Evolutionary conservation across 2,329 filamentous ascomycete genomes (phyloP).

Genomic region (Epichloe festucae): DNA sequence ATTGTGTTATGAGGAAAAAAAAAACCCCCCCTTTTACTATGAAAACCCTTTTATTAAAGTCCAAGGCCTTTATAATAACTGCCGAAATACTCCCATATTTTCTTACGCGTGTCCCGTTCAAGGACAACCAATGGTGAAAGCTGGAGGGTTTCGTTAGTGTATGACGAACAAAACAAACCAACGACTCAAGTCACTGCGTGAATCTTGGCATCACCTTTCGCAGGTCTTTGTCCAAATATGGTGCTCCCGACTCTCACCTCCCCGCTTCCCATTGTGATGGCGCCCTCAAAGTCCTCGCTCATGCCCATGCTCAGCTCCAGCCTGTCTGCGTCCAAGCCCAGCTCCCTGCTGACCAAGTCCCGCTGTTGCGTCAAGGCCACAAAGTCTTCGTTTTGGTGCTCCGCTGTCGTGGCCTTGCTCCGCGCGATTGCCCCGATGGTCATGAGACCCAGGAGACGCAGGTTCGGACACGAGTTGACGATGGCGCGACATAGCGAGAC

Average conservation of each 20-base stretch:
- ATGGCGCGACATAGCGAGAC: constrained; percentile 58
- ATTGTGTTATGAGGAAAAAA: too few species aligned
- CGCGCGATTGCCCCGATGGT: constrained; percentile 92
- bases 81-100: too few species aligned
- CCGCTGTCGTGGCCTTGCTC: constrained; percentile 57
- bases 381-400: constrained; percentile 90
- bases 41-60: too few species aligned
- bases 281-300: constrained; percentile 91
- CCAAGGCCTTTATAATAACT: too few species aligned
- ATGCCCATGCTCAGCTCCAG: constrained; percentile 97
- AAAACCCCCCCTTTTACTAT: too few species aligned
- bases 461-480: constrained; percentile 53
- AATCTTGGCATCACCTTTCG: constrained; percentile 72
- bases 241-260: constrained; percentile 90
- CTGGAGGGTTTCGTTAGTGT: too few species aligned
- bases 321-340: constrained; percentile 29
- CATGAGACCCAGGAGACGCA: constrained; percentile 77
- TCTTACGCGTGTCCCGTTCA: too few species aligned
- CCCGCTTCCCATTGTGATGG: constrained; percentile 67
- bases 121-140: too few species aligned
- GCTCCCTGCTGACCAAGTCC: constrained; percentile 50
- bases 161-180: too few species aligned
- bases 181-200: constrained; percentile 18
- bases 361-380: constrained; percentile 52
- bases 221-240: constrained; percentile 77